Conservation (phyloP, 306 rosid genomes). For the Ormosia emarginata region DNA sequence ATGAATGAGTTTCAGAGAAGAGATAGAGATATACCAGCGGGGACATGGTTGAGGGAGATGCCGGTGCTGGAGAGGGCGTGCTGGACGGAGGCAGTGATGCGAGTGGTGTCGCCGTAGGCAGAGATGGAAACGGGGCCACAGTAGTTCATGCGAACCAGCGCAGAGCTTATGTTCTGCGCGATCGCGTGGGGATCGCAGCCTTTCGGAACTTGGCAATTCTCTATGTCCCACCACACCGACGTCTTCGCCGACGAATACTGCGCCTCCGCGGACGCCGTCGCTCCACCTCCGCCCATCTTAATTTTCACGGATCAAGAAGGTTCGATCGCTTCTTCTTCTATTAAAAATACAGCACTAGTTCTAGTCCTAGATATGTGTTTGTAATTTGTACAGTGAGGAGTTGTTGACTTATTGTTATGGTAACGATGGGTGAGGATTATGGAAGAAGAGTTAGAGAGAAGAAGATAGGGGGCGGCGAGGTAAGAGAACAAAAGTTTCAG, state of each 20-base stretch:
- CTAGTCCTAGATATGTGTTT: too few species aligned
- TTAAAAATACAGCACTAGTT: too few species aligned
- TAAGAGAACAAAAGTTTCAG: too few species aligned
- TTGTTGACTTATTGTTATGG: too few species aligned
- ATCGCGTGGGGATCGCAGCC: conserved; percentile 67
- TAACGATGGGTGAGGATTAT: too few species aligned
- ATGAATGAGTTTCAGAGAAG: background rate
- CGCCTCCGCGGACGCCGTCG: conserved; percentile 43
- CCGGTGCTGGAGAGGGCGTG: conserved; percentile 91
- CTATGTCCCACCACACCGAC: conserved; percentile 96
- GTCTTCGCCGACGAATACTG: conserved; percentile 71
- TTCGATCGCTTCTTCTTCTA: too few species aligned
- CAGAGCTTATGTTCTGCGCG: conserved; percentile 86
- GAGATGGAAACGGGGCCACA: conserved; percentile 83
- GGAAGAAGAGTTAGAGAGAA: too few species aligned
- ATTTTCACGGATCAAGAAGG: too few species aligned
- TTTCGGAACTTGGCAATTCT: conserved; percentile 83
- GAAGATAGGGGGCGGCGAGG: too few species aligned
- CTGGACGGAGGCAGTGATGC: conserved; percentile 63
- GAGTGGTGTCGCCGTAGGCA: conserved; percentile 80
- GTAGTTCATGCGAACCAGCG: conserved; percentile 63
- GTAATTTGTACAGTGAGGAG: too few species aligned
- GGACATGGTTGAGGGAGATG: conserved; percentile 84
- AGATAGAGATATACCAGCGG: conserved; percentile 45
- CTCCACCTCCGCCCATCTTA: conserved; percentile 32